phyloP scores from a whole-genome alignment of 805 yeast species.

The Myxozyma neotropica region DNA sequence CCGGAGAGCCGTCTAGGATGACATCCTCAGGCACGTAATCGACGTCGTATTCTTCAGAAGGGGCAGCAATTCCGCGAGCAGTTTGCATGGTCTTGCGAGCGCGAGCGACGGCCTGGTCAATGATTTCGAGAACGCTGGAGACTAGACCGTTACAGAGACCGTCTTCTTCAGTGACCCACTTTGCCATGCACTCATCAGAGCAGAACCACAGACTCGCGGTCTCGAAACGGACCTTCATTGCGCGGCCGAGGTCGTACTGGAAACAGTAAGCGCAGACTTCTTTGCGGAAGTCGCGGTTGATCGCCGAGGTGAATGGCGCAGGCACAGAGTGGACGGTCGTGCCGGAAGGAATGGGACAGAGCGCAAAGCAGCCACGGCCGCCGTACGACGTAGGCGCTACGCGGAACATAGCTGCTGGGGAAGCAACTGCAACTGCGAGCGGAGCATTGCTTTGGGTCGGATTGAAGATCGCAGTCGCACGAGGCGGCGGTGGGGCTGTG shows the following conservation, averaged over 20 bases:
- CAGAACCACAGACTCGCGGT: constrained; percentile 60
- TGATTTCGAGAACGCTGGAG: constrained; percentile 44
- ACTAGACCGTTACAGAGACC: constrained; percentile 41
- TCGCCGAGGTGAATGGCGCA: constrained; percentile 52
- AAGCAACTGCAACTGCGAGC: not conserved
- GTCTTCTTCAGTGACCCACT: constrained; percentile 46
- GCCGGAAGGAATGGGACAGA: constrained; percentile 45
- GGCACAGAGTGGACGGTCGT: constrained; percentile 48
- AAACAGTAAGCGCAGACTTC: constrained; percentile 65
- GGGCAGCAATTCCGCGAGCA: constrained; percentile 1
- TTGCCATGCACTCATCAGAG: constrained; percentile 48
- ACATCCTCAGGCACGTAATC: constrained; percentile 26
- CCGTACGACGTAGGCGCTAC: constrained; percentile 49
- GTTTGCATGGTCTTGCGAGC: constrained; percentile 22
- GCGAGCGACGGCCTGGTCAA: constrained; percentile 42
- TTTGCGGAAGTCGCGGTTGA: constrained; percentile 57
- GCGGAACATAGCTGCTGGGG: constrained; percentile 2
- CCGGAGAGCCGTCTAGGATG: constrained; percentile 2
- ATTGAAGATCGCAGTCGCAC: no score
- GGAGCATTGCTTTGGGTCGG: no score
- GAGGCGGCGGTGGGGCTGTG: no score
- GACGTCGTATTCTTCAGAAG: constrained; percentile 11
- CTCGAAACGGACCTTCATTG: constrained; percentile 49
- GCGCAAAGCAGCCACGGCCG: constrained; percentile 67
- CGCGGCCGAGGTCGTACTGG: constrained; percentile 51